Base-by-base conservation (phyloP, 805 yeast species). In the Ogataea haglerorum region DNA sequence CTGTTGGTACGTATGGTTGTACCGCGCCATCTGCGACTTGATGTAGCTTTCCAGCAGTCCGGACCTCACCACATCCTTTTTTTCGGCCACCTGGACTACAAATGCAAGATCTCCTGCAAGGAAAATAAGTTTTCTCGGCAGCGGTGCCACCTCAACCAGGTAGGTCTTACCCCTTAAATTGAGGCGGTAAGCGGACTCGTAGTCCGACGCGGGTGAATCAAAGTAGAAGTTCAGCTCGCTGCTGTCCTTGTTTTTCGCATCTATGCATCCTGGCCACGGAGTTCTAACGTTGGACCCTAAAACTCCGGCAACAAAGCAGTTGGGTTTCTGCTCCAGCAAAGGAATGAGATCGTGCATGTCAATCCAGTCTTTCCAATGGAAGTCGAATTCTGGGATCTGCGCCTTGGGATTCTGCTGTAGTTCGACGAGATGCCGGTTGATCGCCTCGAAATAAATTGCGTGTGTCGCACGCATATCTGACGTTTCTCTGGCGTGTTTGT, bases 281-380 rank as follows among this genome's bases (percentile, higher is more conserved):
- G 65, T 64, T 53, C 72, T 56, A 1, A 63, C 52, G 5, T 61
- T 62, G 12, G 70, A 58, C 32, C 71, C 72, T 10, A 67, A 44
- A 2, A 72, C 69, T 45, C 75, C 75, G 15, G 73, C 65, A 36
- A 72, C 56, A 33, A 61, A 60, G 54, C 78, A 73, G 38, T 55
- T 63, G 30, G 75, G 73, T 38, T 61, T 67, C 45, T 67, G 70
- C 25, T 53, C 57, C 5, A 66, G 39, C 22, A 67, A 43, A 0
- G 69, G 69, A 34, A 65, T 60, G 45, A 73, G 56, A 17, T 62
- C 59, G 6, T 69, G 64, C 60, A 75, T 60, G 43, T 75, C 79
- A 4, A 68, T 65, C 73, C 80, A 76, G 53, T 76, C 82, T 42
- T 64, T 65, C 82, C 81, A 76, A 48, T 75, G 75, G 57, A 76